Evolutionary conservation across 495 filamentous ascomycete species (phyloP).

Genomic region (Cenococcum geophilum): DNA sequence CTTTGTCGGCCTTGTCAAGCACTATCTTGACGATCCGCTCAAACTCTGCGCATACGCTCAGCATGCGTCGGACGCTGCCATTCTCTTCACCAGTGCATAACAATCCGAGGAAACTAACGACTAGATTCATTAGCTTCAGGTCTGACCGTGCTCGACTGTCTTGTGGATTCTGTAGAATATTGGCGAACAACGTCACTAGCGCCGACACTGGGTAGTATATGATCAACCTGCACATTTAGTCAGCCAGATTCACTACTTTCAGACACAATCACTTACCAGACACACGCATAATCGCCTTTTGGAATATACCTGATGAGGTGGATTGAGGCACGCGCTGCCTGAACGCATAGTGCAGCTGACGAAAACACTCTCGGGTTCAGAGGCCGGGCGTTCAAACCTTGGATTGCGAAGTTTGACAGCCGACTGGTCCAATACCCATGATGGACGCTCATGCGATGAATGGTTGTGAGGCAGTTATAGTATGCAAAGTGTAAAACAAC

Average conservation of each 20-base stretch:
- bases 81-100: conserved; percentile 72
- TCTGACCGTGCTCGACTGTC: conserved; percentile 84
- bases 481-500: conserved; percentile 93
- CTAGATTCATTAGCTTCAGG: conserved; percentile 81
- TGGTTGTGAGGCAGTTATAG: conserved; percentile 95
- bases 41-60: conserved; percentile 87
- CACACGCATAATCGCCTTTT: conserved; percentile 87
- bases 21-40: conserved; percentile 90
- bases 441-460: conserved; percentile 97
- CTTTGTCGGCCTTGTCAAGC: conserved; percentile 82
- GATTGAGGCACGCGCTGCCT: conserved; percentile 86
- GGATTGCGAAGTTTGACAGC: conserved; percentile 89
- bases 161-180: conserved; percentile 92
- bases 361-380: conserved; percentile 91
- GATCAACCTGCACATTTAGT: conserved; percentile 62
- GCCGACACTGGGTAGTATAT: conserved; percentile 96
- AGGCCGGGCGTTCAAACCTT: conserved; percentile 81
- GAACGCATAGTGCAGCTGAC: conserved; percentile 87
- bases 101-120: conserved; percentile 80
- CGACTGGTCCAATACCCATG: conserved; percentile 98
- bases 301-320: conserved; percentile 93
- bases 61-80: conserved; percentile 84
- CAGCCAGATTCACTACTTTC: not conserved
- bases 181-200: conserved; percentile 91
- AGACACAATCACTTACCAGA: conserved; percentile 62